Conservation (phyloP, 225 moss, liverwort and hornwort species). For the Marchantia paleacea region DNA sequence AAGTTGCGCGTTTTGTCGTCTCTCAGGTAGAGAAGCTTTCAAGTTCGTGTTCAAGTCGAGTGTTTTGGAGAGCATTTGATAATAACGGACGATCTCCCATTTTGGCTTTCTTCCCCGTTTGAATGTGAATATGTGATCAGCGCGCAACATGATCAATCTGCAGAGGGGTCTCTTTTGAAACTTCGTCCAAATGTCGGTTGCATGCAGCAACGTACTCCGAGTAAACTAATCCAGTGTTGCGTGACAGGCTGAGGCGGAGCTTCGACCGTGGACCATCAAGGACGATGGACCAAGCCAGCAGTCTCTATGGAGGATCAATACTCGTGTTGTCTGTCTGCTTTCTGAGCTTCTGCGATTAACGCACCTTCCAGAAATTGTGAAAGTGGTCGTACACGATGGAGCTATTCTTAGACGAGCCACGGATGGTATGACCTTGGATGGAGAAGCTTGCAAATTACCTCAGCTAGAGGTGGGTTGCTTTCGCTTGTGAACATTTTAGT, state of each 20-base stretch:
- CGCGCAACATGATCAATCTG: neutral
- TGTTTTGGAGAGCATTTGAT: too few species aligned
- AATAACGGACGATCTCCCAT: neutral
- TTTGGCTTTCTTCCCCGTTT: neutral
- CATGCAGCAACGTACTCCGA: neutral
- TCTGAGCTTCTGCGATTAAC: constrained; percentile 40
- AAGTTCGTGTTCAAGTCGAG: neutral
- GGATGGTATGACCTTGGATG: constrained; percentile 45
- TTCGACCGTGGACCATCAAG: constrained; percentile 45
- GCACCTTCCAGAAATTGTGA: constrained; percentile 30
- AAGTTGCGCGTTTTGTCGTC: constrained; percentile 32
- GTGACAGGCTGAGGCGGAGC: constrained; percentile 45
- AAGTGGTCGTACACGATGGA: constrained; percentile 34
- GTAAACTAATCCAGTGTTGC: constrained; percentile 5
- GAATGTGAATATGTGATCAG: neutral
- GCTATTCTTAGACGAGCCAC: constrained; percentile 46
- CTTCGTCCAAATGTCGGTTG: neutral
- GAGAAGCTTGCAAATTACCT: constrained; percentile 42
- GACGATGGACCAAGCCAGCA: constrained; percentile 29
- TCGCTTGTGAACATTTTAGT: neutral
- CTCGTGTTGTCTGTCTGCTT: constrained; percentile 39
- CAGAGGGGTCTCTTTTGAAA: neutral
- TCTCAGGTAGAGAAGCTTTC: constrained; percentile 32
- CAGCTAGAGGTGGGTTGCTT: constrained; percentile 42
- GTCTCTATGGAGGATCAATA: constrained; percentile 39